These are phyloP conservation scores for Phytophthora quininea DNA, from an alignment of 352 stramenopile genomes.

Conservation along the genomic window DNA sequence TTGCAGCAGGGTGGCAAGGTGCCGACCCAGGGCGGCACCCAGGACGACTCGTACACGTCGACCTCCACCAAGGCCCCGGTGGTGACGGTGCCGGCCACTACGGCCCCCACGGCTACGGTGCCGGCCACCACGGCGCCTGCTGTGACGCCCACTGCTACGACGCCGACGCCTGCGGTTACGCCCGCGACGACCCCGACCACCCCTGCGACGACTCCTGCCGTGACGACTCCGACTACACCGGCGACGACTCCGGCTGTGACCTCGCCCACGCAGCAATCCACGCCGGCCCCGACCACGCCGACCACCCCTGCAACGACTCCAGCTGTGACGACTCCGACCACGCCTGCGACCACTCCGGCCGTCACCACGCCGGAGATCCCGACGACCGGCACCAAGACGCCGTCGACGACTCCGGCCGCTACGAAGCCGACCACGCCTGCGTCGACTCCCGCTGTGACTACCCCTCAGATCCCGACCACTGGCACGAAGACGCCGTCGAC, in stretches of 20 bases:
- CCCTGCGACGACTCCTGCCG: conserved; percentile 1
- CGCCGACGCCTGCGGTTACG: neutral
- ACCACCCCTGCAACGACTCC: conserved; percentile 6
- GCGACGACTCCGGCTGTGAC: conserved; percentile 1
- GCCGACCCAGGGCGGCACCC: conserved; percentile 10
- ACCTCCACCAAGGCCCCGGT: conserved; percentile 20
- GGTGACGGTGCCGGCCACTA: conserved; percentile 12
- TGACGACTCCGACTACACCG: neutral
- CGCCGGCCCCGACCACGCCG: conserved; percentile 12
- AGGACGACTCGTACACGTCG: conserved; percentile 28
- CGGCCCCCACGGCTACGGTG: conserved; percentile 1
- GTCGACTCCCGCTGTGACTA: conserved; percentile 6
- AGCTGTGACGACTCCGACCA: conserved; percentile 1
- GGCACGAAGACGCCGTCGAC: conserved; percentile 6
- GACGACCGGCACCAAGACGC: conserved; percentile 2
- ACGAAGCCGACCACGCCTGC: conserved; percentile 7
- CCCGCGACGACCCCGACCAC: conserved; percentile 1
- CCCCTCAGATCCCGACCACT: conserved; percentile 11
- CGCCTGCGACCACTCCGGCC: conserved; percentile 11
- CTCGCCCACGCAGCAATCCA: neutral
- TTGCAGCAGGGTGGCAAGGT: conserved; percentile 26
- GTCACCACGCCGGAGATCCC: conserved; percentile 5
- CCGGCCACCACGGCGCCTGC: neutral
- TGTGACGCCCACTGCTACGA: neutral
- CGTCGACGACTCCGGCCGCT: conserved; percentile 1